Base-by-base conservation (phyloP, 768 basidiomycete genomes). In the Mycena amicta region DNA sequence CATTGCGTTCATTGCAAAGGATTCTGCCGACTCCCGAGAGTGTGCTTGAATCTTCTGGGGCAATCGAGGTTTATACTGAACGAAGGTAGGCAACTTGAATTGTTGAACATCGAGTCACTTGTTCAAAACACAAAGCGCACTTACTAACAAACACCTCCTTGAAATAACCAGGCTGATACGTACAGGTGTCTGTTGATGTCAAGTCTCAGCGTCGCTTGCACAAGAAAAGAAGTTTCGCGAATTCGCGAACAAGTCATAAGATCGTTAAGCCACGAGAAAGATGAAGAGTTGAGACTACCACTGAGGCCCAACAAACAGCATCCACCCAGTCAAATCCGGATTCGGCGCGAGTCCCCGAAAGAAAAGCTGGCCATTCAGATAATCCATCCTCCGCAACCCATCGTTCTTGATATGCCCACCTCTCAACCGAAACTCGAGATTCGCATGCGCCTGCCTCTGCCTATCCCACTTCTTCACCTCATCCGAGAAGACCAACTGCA, bases 301-400 rank as follows among this genome's bases (percentile, higher is more conserved):
- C 37, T 41, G 2, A 15, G 31, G 31, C 13, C 62, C 57, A 27
- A 63, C 50, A 47, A 50, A 60, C 31, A 66, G 40, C 27, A 58
- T 43, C 64, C 64, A 66, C 0, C 64, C 64, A 23, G 55, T 55
- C 20, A 58, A 55, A 33, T 66, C 59, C 3, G 59, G 56, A 40
- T 59, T 66, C 1, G 46, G 50, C 18, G 53, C 72, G 23, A 78
- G 53, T n/a, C 76, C 76, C 22, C 73, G 67, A 51, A 78, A 78
- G 50, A 66, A 67, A 18, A 66, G 60, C 54, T 67, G 65, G 20
- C 71, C 72, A 4, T 72, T 72, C 52, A 78, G 62, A 57, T 74
- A 77, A 51, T 77, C 76, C 22, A 74, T 61, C 27, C 76, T 59
- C 25, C 72, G 66, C 47, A 77, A 26, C 6, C 74, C 74, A 30